These are phyloP conservation scores for Lactifluus rugatus DNA, from an alignment of 768 basidiomycete species.

Conservation along the genomic window DNA sequence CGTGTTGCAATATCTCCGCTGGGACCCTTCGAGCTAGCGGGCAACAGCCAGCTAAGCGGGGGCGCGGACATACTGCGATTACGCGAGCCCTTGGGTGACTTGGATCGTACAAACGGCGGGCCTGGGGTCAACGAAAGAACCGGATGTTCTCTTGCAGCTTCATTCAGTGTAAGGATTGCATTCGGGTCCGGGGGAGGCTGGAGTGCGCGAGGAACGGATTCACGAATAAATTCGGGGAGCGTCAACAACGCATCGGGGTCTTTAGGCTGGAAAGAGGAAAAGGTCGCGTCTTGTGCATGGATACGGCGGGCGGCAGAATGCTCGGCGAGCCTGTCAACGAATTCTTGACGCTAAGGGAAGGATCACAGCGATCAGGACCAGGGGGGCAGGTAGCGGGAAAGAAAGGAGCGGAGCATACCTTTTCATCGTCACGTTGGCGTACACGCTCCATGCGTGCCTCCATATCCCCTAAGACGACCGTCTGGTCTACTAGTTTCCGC, in stretches of 20 bases:
- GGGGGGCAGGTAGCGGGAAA: neutral
- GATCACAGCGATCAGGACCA: slow-evolving; percentile 1
- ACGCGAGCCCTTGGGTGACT: slow-evolving; percentile 24
- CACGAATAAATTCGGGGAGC: slow-evolving; percentile 35
- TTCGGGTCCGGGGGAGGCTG: slow-evolving; percentile 11
- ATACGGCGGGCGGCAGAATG: slow-evolving; percentile 69
- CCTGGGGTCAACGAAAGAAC: slow-evolving; percentile 23
- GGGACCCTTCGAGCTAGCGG: slow-evolving; percentile 18
- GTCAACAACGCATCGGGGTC: slow-evolving; percentile 42
- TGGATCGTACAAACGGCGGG: slow-evolving; percentile 28
- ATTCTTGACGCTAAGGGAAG: slow-evolving; percentile 49
- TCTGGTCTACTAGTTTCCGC: slow-evolving; percentile 58
- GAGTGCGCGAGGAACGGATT: slow-evolving; percentile 12
- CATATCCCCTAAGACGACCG: slow-evolving; percentile 55
- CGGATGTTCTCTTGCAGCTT: slow-evolving; percentile 33
- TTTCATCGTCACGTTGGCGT: slow-evolving; percentile 47
- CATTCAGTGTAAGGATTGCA: slow-evolving; percentile 26
- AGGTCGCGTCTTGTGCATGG: slow-evolving; percentile 68
- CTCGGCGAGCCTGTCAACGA: slow-evolving; percentile 62
- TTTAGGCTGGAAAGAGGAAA: slow-evolving; percentile 26
- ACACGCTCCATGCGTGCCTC: slow-evolving; percentile 44
- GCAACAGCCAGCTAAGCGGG: slow-evolving; percentile 26
- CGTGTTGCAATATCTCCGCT: slow-evolving; percentile 19
- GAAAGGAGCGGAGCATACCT: slow-evolving; percentile 35
- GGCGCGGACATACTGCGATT: slow-evolving; percentile 31